Conservation (phyloP, 257 asterid genomes). For the Solanum pinnatisectum region DNA sequence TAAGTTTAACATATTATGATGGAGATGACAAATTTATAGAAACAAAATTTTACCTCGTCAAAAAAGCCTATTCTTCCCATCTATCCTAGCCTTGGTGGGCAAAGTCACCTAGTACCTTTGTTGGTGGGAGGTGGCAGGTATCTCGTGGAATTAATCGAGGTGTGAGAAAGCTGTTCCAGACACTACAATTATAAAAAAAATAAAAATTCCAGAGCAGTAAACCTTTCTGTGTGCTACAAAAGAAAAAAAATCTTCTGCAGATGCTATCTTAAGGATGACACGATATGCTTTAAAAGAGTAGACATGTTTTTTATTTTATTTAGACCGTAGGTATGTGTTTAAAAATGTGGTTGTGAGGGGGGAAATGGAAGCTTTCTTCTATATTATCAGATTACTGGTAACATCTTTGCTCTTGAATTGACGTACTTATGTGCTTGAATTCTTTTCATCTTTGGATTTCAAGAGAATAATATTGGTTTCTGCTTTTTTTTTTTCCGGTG, state of each 20-base stretch:
- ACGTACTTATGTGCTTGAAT: not conserved
- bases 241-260: not conserved
- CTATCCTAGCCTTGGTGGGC: not conserved
- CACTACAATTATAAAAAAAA: not conserved
- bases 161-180: not conserved
- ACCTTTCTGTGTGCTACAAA: not conserved
- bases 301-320: not conserved
- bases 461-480: not conserved
- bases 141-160: not conserved
- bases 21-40: not conserved
- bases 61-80: not conserved
- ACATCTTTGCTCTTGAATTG: not conserved
- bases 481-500: not conserved
- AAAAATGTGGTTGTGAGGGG: not conserved
- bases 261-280: not conserved
- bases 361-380: not conserved
- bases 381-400: not conserved
- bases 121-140: not conserved
- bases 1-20: not conserved
- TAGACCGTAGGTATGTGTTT: not conserved
- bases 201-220: not conserved
- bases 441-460: not conserved
- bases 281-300: not conserved
- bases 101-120: not conserved
- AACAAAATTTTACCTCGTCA: not conserved